Evolutionary conservation across 1,139 yeast genomes (phyloP), one percentile per base, ranked within the genome.

Genomic region (Saccharomyces pastorianus): DNA sequence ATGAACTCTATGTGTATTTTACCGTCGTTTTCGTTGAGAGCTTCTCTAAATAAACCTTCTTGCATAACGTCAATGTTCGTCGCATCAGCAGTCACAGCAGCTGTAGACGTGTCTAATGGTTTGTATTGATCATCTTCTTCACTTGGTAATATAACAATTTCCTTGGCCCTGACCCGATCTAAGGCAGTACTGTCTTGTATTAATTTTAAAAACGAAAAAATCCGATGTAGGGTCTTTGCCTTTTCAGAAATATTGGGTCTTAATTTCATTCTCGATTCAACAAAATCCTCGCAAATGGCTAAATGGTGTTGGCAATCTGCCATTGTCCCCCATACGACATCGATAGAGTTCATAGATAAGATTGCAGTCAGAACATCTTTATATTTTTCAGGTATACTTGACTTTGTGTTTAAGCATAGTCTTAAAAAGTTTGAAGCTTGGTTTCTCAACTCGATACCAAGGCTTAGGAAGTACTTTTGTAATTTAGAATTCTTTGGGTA

Each of bases 271-370:
- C 91, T 82, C 60, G 83, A 80, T 47, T 80, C 78, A 32, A 89
- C 85, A 51, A 88, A 85, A 56, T 79, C 79, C 56, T 88, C 93
- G 72, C 96, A 87, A 65, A 90, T 83, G 53, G 82, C 79, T 54
- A 89, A 75, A 69, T 88, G 88, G 56, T 83, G 78, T 58, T 83
- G 82, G 62, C 96, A 88, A 61, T 88, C 95, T 57, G 85, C 85
- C 95, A 87, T 88, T 1, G 95, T 85, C 1, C 96, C 96, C 88
- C 95, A 86, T 7, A 88, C 93, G 55, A 88, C 84, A 71, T 89
- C 96, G 54, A 89, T 88, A 25, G 91, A 83, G 51, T 85, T 88
- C 96, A 89, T 88, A 2, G 95, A 84, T 71, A 89, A 76, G 23
- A 88, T 84, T 0, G 96, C 95, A 51, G 90, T 86, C 41, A 89